Percentiles rank a stretch among this genome's conserved stretches.
Evolutionary conservation across 2,329 filamentous ascomycete species (phyloP).

Genomic region (Arthroderma uncinatum): DNA sequence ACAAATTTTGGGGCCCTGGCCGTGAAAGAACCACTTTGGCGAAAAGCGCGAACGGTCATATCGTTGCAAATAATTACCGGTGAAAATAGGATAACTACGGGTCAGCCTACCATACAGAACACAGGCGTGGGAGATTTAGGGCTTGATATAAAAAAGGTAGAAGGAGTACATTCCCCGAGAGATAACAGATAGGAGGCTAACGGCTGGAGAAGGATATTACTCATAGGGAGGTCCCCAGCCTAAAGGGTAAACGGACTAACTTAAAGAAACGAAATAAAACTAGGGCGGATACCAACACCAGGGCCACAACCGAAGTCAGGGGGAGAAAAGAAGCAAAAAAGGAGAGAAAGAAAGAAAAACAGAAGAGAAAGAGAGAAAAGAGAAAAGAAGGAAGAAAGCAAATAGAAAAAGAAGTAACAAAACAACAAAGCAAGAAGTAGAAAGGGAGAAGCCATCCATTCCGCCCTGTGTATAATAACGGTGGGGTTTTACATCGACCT

Average conservation of each 20-base stretch:
- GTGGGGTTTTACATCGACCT: no score
- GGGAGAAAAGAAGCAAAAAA: background rate
- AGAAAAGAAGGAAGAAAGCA: background rate
- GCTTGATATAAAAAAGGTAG: background rate
- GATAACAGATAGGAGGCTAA: background rate
- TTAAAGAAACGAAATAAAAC: background rate
- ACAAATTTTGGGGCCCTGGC: slow-evolving; percentile 10
- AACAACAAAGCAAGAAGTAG: no score
- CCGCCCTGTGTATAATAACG: no score
- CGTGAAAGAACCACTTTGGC: slow-evolving; percentile 1
- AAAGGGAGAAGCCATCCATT: no score
- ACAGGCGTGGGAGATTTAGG: background rate
- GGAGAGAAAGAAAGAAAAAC: background rate
- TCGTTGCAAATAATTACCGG: background rate
- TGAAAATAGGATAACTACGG: background rate
- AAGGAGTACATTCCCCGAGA: background rate
- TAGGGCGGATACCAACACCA: background rate
- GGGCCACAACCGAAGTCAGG: background rate
- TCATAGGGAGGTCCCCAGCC: background rate
- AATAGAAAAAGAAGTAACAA: no score
- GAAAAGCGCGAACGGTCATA: background rate
- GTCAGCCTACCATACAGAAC: background rate
- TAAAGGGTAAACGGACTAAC: background rate
- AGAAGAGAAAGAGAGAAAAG: no score
- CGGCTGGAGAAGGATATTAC: background rate